Evolutionary conservation across 805 yeast genomes (phyloP).

Genomic region (Nakazawaea ambrosiae): DNA sequence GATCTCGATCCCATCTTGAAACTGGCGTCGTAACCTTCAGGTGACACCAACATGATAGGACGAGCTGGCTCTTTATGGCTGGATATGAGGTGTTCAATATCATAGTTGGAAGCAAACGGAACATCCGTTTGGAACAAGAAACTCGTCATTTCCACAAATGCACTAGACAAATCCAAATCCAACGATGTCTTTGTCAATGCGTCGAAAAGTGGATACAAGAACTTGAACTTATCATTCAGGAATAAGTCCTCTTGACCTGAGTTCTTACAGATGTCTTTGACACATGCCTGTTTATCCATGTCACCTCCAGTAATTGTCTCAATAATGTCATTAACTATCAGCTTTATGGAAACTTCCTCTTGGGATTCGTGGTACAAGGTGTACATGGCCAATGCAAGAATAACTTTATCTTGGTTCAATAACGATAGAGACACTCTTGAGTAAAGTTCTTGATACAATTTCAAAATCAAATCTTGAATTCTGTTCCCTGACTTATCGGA

Average conservation of each 20-base stretch:
- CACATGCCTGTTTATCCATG: neutral
- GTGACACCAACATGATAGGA: conserved; percentile 49
- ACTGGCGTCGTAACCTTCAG: conserved; percentile 64
- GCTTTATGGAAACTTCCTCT: conserved; percentile 14
- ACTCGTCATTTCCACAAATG: conserved; percentile 15
- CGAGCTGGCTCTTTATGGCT: conserved; percentile 11
- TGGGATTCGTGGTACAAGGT: conserved; percentile 15
- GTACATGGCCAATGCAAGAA: conserved; percentile 34
- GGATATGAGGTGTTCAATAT: conserved; percentile 21
- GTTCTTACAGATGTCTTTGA: conserved; percentile 1
- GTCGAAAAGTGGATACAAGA: neutral
- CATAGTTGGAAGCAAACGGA: conserved; percentile 20
- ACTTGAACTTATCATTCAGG: too few species aligned
- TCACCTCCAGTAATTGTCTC: neutral
- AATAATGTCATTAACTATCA: conserved; percentile 10
- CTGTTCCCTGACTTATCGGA: conserved; percentile 12
- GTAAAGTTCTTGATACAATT: conserved; percentile 41
- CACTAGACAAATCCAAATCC: conserved; percentile 8
- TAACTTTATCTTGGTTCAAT: conserved; percentile 33
- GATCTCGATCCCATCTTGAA: conserved; percentile 32
- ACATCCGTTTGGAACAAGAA: conserved; percentile 16
- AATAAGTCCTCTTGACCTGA: too few species aligned
- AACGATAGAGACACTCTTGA: conserved; percentile 40
- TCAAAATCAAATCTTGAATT: conserved; percentile 24
- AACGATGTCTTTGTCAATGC: neutral